Conservation (phyloP, 805 yeast genomes). For the Schizosaccharomyces osmophilus region DNA sequence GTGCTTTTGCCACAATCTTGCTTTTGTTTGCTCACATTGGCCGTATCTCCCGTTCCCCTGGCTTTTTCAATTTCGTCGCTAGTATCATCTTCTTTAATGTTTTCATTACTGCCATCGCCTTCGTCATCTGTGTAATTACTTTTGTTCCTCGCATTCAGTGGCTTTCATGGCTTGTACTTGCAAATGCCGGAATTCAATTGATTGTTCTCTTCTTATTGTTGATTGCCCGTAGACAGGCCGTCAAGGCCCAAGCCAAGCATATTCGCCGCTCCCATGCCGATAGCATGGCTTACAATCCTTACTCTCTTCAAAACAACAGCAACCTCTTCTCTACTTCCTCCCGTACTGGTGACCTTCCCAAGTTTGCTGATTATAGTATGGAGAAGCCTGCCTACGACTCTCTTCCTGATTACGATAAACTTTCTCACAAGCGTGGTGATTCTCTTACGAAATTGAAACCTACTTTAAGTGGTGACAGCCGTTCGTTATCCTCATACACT, state of each 20-base stretch:
- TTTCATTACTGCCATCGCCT: neutral
- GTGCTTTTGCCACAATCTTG: neutral
- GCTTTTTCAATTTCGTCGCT: constrained; percentile 2
- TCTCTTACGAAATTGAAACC: neutral
- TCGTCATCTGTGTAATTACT: neutral
- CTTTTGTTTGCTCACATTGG: neutral
- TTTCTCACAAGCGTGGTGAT: neutral
- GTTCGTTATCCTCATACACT: neutral
- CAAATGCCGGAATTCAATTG: neutral
- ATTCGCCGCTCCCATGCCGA: neutral
- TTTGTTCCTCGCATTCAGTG: neutral
- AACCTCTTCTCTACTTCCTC: neutral
- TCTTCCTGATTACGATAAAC: neutral
- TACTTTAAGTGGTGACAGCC: neutral
- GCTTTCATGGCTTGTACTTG: neutral
- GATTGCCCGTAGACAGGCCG: neutral
- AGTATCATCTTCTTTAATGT: neutral
- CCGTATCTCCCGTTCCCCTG: neutral
- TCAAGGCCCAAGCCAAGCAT: neutral
- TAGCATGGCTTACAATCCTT: neutral
- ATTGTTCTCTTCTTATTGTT: neutral
- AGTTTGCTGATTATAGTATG: neutral
- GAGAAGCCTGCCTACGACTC: neutral
- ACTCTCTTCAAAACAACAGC: neutral
- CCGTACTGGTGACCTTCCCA: neutral